Evolutionary conservation across 345 rosid species (phyloP).

Genomic region (Linum usitatissimum): DNA sequence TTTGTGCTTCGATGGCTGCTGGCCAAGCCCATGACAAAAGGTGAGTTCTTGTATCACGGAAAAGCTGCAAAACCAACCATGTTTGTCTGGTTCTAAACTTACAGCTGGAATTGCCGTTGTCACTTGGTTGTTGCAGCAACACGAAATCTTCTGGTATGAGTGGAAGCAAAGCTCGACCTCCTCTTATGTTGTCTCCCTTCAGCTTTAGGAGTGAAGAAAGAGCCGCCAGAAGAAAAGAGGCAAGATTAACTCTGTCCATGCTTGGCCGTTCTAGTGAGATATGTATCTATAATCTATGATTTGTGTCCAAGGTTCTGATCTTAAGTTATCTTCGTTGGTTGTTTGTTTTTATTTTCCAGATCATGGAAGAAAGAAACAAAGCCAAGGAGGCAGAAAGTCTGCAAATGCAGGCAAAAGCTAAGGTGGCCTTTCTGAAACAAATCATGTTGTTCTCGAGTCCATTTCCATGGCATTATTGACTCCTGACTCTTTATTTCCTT

Average conservation of each 20-base stretch:
- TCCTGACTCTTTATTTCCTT: not conserved
- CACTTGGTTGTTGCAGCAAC: constrained; percentile 22
- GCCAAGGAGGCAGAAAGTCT: constrained; percentile 28
- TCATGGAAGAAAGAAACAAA: constrained; percentile 46
- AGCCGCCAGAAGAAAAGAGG: constrained; percentile 81
- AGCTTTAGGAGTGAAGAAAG: constrained; percentile 77
- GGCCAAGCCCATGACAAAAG: constrained; percentile 38
- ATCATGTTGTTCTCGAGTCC: not conserved
- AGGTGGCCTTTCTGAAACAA: constrained; percentile 16
- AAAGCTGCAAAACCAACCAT: not conserved
- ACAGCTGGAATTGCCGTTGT: not conserved
- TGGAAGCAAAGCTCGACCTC: constrained; percentile 33
- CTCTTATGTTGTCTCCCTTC: constrained; percentile 41
- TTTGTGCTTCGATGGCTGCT: constrained; percentile 24
- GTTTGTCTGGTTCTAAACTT: not conserved
- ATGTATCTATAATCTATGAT: not conserved
- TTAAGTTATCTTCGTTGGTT: constrained; percentile 9
- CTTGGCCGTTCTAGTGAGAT: not conserved
- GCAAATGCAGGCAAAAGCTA: constrained; percentile 25
- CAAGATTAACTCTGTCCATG: constrained; percentile 13
- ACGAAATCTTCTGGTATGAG: constrained; percentile 28
- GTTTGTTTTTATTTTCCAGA: constrained; percentile 28
- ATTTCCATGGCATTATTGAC: not conserved
- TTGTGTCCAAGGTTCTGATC: not conserved
- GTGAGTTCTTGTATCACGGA: constrained; percentile 19